phyloP scores from a whole-genome alignment of 2,329 filamentous ascomycete species.

The Penicillium palitans region DNA sequence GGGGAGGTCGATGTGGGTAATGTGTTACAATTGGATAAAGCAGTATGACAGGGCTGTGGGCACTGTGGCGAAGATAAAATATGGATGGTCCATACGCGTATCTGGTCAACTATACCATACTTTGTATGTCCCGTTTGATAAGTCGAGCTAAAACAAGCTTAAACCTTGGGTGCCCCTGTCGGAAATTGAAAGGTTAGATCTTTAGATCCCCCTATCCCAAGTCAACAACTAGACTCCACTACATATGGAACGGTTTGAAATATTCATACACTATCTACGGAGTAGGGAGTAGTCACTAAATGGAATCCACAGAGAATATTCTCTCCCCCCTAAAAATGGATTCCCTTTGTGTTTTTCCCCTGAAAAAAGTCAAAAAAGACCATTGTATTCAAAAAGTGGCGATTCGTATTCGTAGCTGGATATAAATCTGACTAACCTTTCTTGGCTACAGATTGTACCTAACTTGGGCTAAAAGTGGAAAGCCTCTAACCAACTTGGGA shows the following conservation, averaged over 20 bases:
- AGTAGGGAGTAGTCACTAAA: not conserved
- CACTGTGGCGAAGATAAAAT: slow-evolving; percentile 7
- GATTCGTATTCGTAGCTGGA: slow-evolving; percentile 3
- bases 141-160: slow-evolving; percentile 24
- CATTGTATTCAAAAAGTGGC: not conserved
- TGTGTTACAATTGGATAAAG: not conserved
- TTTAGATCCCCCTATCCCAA: slow-evolving; percentile 3
- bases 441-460: not conserved
- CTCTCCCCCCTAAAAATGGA: not conserved
- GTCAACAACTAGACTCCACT: not conserved
- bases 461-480: not conserved
- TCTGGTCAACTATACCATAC: not conserved
- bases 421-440: not conserved
- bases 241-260: not conserved
- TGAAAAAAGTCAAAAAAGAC: not conserved
- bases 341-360: not conserved
- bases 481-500: not conserved
- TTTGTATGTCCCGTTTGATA: slow-evolving; percentile 10
- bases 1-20: slow-evolving; percentile 1
- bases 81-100: slow-evolving; percentile 8
- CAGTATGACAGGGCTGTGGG: slow-evolving; percentile 1
- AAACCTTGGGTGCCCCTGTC: slow-evolving; percentile 19
- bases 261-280: not conserved
- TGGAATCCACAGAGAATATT: not conserved
- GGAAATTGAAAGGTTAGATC: slow-evolving; percentile 14